phyloP scores from a whole-genome alignment of 352 stramenopile genomes.

The Globisporangium sylvaticum region DNA sequence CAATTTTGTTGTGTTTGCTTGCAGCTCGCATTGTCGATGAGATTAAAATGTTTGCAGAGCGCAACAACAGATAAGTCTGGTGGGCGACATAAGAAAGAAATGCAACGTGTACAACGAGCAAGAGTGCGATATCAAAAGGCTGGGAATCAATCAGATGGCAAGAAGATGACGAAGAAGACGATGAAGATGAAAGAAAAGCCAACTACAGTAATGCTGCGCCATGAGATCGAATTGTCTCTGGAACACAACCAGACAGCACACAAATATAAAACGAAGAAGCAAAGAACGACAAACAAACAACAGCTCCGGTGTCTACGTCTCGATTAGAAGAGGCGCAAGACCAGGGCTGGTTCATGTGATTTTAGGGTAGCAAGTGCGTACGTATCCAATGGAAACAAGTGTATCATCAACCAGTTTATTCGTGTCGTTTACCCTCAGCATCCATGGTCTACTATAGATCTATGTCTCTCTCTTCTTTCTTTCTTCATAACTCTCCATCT shows the following conservation, averaged over 20 bases:
- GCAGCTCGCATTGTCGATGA: constrained; percentile 84
- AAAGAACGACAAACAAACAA: constrained; percentile 1
- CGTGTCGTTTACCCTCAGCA: not conserved
- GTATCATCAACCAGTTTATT: constrained; percentile 4
- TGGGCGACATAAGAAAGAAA: not conserved
- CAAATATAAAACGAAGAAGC: constrained; percentile 12
- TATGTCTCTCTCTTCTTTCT: constrained; percentile 2
- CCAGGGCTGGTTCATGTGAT: constrained; percentile 10
- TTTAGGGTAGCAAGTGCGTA: constrained; percentile 10
- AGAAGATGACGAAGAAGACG: not conserved
- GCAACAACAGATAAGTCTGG: constrained; percentile 56
- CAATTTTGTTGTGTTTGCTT: constrained; percentile 1
- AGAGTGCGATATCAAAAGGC: not conserved
- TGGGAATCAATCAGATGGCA: not conserved
- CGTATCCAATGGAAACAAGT: constrained; percentile 8
- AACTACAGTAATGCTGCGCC: not conserved
- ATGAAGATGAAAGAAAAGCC: constrained; percentile 2
- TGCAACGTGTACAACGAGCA: constrained; percentile 8
- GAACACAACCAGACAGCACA: not conserved
- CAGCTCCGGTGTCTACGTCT: constrained; percentile 1
- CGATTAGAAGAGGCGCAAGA: constrained; percentile 15
- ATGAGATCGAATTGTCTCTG: not conserved
- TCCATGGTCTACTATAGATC: not conserved
- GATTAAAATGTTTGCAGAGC: constrained; percentile 78
- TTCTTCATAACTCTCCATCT: not conserved